A percentile compares a stretch with the other conserved stretches of the same genome.
Conservation (phyloP, 2,329 filamentous ascomycete species). For the Sordariomycetes sp. region DNA sequence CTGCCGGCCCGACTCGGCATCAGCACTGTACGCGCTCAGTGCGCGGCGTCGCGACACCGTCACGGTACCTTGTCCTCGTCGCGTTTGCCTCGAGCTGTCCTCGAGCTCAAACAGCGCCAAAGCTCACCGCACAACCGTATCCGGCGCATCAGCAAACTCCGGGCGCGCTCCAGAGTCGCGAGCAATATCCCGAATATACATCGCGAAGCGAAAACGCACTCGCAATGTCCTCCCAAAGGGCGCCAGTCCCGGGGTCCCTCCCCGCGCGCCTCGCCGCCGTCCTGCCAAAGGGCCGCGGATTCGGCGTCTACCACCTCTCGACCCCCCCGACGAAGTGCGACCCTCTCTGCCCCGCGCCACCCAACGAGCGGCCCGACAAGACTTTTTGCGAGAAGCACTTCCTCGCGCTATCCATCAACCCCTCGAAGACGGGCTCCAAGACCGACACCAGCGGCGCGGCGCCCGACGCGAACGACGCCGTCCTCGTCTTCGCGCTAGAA, state of each 20-base stretch:
- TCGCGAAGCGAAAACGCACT: background rate
- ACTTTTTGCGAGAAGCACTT: slow-evolving; percentile 86
- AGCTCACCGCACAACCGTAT: background rate
- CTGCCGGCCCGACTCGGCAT: background rate
- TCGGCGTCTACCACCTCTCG: slow-evolving; percentile 75
- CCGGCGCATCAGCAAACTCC: background rate
- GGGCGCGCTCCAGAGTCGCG: background rate
- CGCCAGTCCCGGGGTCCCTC: background rate
- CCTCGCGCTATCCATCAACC: slow-evolving; percentile 35
- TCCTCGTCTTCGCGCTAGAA: slow-evolving; percentile 75
- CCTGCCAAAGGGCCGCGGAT: slow-evolving; percentile 39
- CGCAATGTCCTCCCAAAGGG: background rate
- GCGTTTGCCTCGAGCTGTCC: too few relatives aligned
- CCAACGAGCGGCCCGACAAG: slow-evolving; percentile 54
- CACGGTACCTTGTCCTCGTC: background rate
- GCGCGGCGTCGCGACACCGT: background rate
- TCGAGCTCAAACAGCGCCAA: background rate
- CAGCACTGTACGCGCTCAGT: background rate
- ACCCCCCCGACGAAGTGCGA: slow-evolving; percentile 65
- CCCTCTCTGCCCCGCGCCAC: slow-evolving; percentile 68
- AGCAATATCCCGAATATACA: background rate
- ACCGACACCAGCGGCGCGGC: slow-evolving; percentile 2
- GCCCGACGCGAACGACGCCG: slow-evolving; percentile 3
- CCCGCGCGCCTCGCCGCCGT: slow-evolving; percentile 24
- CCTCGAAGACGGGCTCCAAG: slow-evolving; percentile 10